These are phyloP conservation scores for Ramaria rubella DNA, from an alignment of 768 basidiomycete species.

Conservation along the genomic window DNA sequence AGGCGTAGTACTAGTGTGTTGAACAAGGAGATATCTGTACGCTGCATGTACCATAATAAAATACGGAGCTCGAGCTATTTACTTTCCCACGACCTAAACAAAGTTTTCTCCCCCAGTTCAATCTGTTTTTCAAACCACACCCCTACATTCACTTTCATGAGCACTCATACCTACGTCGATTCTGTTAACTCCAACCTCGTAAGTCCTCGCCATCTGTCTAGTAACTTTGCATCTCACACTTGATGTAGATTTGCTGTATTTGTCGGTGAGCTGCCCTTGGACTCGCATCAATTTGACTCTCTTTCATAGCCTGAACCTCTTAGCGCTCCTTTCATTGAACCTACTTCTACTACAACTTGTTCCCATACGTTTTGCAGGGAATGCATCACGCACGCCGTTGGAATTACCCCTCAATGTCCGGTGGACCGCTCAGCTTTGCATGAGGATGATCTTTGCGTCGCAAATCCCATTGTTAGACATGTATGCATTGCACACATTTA, in stretches of 20 bases:
- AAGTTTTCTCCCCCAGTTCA: not conserved
- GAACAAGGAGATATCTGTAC: too few species aligned
- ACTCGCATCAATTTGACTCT: conserved; percentile 5
- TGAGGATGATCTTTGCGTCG: conserved; percentile 51
- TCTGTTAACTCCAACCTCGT: conserved; percentile 64
- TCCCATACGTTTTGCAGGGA: conserved; percentile 82
- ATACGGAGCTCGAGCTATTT: not conserved
- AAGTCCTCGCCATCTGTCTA: too few species aligned
- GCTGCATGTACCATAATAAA: not conserved
- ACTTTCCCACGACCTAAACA: not conserved
- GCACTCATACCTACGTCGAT: conserved; percentile 50
- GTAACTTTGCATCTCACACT: conserved; percentile 8
- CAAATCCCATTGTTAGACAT: conserved; percentile 71
- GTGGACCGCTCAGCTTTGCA: conserved; percentile 70
- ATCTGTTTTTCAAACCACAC: not conserved
- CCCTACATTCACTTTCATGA: conserved; percentile 13
- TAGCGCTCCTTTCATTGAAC: conserved; percentile 70
- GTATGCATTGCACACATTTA: conserved; percentile 38
- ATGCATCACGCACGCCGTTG: conserved; percentile 68
- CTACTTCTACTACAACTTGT: conserved; percentile 67
- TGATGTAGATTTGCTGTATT: conserved; percentile 63
- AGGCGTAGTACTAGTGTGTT: not conserved
- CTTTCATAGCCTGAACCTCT: conserved; percentile 9
- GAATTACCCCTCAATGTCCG: conserved; percentile 68
- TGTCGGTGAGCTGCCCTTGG: conserved; percentile 43